These are phyloP conservation scores for Coemansia sp. DNA, from an alignment of 192 early-diverging fungal genomes.

Conservation along the genomic window DNA sequence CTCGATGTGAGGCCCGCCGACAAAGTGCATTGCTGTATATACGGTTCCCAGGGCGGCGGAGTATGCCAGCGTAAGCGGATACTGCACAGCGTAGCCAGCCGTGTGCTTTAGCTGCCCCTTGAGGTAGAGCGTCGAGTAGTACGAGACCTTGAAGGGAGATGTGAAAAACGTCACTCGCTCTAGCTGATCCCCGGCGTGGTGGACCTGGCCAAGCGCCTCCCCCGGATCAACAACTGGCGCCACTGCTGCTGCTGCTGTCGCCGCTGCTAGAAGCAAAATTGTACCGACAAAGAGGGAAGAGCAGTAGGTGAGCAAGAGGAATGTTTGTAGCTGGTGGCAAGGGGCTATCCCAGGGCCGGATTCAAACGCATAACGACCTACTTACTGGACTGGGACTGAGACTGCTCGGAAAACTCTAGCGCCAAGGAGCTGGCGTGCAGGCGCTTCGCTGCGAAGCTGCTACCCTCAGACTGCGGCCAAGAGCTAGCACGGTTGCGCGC, in stretches of 20 bases:
- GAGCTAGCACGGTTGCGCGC: constrained; percentile 13
- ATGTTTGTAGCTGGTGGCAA: neutral
- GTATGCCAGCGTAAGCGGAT: constrained; percentile 42
- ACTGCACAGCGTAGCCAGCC: constrained; percentile 28
- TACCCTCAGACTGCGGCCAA: neutral
- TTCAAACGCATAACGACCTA: neutral
- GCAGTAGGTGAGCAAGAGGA: neutral
- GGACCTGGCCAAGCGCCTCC: neutral
- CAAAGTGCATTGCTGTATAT: constrained; percentile 47
- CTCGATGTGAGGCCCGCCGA: constrained; percentile 33
- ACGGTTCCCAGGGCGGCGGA: constrained; percentile 27
- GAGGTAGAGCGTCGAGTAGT: constrained; percentile 52
- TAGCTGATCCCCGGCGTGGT: neutral
- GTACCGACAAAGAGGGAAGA: neutral
- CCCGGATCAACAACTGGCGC: neutral
- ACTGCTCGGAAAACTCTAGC: neutral
- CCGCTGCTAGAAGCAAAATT: neutral
- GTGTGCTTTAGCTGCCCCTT: constrained; percentile 16
- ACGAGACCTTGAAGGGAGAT: constrained; percentile 51
- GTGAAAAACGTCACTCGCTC: constrained; percentile 46
- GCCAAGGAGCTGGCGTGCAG: neutral
- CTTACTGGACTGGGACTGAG: constrained; percentile 2
- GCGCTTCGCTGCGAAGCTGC: neutral
- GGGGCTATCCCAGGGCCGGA: neutral
- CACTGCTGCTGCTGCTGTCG: neutral